Base-by-base conservation (phyloP, 306 rosid species). In the Gynostemma pentaphyllum region DNA sequence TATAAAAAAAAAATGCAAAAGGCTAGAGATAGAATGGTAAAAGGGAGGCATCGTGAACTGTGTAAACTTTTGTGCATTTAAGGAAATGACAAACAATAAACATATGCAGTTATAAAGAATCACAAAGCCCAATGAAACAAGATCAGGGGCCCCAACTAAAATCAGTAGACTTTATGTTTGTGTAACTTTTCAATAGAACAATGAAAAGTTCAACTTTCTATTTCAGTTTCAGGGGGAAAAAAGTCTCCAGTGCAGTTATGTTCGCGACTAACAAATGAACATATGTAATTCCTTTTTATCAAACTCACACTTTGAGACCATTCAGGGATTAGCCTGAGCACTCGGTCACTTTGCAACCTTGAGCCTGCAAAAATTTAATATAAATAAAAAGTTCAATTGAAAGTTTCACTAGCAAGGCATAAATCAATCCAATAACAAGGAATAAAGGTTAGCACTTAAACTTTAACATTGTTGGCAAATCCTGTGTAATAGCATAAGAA, bases 281-380 rank as follows among this genome's bases (percentile, higher is more conserved):
- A 70, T 46, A 67, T 51, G 5, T n/a, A 37, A 55, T 62, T 62
- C 30, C 37, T 32, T 45, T 45, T 63, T 55, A 69, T 46, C 54
- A 60, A 74, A 74, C 95, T 80, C 88, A 92, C 98, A 88, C 85
- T 88, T 74, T 76, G 81, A 68, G 98, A 80, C 98, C 98, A 92
- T 70, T 83, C 79, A 32, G 89, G 88, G 52, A 81, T 88, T 75
- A 92, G 76, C 70, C 72, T 77, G 68, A 87, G 88, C 57, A 91
- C 88, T 69, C 40, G 87, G 53, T 88, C 96, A 37, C 75, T 26
- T 61, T 81, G 91, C 76, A 85, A 70, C 70, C 76, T 83, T 57
- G 92, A 75, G 64, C 83, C 98, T 91, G 82, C 29, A 29, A 79
- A 19, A 10, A 68, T 74, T 68, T 49, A 19, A 71, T 60, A 45